A percentile compares a stretch with the other conserved stretches of the same genome.
phyloP scores from a whole-genome alignment of 2,329 filamentous ascomycete species.

The Diaporthe eres region DNA sequence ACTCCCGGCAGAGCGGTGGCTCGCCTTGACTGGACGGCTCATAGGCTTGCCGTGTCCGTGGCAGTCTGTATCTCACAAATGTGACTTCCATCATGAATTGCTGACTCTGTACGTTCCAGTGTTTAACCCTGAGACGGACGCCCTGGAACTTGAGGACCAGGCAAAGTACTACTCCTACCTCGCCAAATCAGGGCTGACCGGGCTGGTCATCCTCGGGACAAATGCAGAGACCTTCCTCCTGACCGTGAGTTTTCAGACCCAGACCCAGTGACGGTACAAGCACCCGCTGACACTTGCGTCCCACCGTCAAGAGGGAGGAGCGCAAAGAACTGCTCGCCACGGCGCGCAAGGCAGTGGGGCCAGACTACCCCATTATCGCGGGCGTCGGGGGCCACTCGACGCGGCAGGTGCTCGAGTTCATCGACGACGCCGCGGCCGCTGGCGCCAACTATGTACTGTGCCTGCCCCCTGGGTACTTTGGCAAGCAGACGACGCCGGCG shows the following conservation, averaged over 20 bases:
- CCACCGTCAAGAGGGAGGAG: constrained; percentile 45
- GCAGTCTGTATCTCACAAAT: neutral
- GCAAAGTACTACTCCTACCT: constrained; percentile 50
- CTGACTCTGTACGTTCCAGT: constrained; percentile 40
- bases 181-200: constrained; percentile 47
- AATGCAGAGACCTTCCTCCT: constrained; percentile 54
- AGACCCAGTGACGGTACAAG: neutral
- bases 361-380: constrained; percentile 71
- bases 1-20: neutral
- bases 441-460: constrained; percentile 74
- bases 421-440: constrained; percentile 70
- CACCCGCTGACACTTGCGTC: neutral
- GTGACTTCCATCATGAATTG: neutral
- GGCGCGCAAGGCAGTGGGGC: constrained; percentile 67
- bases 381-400: constrained; percentile 76
- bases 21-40: neutral
- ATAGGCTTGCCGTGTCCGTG: neutral
- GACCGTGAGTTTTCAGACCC: constrained; percentile 44
- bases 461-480: constrained; percentile 75
- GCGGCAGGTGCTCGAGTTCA: constrained; percentile 72
- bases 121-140: constrained; percentile 50
- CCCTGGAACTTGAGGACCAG: constrained; percentile 48
- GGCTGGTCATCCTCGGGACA: constrained; percentile 52
- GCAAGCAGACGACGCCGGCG: constrained; percentile 69
- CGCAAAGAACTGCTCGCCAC: constrained; percentile 63